phyloP scores from a whole-genome alignment of 1,139 yeast species.

The Eremothecium sinecaudum region DNA sequence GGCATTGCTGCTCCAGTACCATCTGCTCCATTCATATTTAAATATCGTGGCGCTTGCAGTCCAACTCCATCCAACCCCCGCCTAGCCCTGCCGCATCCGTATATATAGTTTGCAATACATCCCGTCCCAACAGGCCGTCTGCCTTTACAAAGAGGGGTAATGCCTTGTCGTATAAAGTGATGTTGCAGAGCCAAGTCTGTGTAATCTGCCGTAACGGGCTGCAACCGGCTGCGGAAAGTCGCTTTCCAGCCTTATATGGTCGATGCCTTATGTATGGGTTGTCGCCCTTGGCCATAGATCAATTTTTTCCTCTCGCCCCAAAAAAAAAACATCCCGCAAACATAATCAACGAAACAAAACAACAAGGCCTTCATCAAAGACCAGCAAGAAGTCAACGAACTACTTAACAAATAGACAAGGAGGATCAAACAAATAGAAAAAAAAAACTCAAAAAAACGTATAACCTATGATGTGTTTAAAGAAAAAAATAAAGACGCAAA shows the following conservation, averaged over 20 bases:
- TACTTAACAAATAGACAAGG: constrained; percentile 1
- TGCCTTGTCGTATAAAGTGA: too few relatives aligned
- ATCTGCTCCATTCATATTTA: neutral
- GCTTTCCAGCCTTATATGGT: too few relatives aligned
- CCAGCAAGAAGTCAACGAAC: constrained; percentile 3
- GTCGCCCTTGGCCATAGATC: too few relatives aligned
- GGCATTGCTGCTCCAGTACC: constrained; percentile 24
- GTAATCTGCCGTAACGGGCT: too few relatives aligned
- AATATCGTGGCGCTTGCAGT: too few relatives aligned
- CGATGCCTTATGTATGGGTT: too few relatives aligned
- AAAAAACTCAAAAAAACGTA: constrained; percentile 4
- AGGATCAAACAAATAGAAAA: constrained; percentile 4
- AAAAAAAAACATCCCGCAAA: constrained; percentile 2
- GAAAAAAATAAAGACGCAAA: constrained; percentile 2
- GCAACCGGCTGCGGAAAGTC: too few relatives aligned
- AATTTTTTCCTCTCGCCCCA: too few relatives aligned
- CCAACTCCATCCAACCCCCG: neutral
- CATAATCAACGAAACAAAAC: constrained; percentile 3
- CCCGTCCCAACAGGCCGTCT: neutral
- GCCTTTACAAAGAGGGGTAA: too few relatives aligned
- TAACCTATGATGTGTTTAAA: constrained; percentile 1
- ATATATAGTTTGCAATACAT: neutral
- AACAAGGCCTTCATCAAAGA: constrained; percentile 2
- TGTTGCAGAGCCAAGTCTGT: too few relatives aligned
- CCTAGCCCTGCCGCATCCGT: constrained; percentile 1